Conservation (phyloP, 371 early-diverging fungal genomes). For the Parasitella parasitica region DNA sequence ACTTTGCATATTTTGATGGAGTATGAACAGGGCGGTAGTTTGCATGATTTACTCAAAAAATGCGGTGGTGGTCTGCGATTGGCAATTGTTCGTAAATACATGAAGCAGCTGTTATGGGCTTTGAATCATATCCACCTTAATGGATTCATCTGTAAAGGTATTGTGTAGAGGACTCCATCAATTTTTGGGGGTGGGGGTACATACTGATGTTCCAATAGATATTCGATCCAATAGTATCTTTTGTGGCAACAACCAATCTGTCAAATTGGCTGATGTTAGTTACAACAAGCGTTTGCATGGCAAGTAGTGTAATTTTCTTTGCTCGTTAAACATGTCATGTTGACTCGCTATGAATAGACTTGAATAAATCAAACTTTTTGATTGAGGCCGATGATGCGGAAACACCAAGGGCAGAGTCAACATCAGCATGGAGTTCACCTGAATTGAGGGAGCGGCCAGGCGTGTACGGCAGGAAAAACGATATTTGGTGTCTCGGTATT, state of each 20-base stretch:
- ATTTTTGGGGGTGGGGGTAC: no score
- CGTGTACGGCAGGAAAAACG: constrained; percentile 67
- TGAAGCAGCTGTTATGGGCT: constrained; percentile 59
- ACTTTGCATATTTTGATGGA: constrained; percentile 58
- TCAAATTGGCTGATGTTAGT: constrained; percentile 49
- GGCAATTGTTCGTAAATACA: constrained; percentile 53
- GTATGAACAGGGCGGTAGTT: constrained; percentile 44
- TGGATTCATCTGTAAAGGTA: constrained; percentile 65
- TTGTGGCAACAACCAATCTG: constrained; percentile 34
- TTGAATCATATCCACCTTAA: constrained; percentile 58
- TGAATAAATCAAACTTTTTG: constrained; percentile 42
- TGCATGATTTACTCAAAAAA: constrained; percentile 46
- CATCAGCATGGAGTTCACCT: constrained; percentile 53
- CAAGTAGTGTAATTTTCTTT: neutral
- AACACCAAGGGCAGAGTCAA: constrained; percentile 12
- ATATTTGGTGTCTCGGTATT: constrained; percentile 76
- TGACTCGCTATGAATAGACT: constrained; percentile 15
- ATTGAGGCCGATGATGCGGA: constrained; percentile 38
- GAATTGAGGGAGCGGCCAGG: constrained; percentile 60
- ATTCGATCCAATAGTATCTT: constrained; percentile 42
- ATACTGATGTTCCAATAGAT: constrained; percentile 15
- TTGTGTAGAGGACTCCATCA: no score
- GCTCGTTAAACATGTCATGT: neutral
- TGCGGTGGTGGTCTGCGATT: constrained; percentile 53
- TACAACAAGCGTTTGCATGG: constrained; percentile 50